Base-by-base conservation (phyloP, 2,329 filamentous ascomycete species). In the Lasiodiplodia gonubiensis region DNA sequence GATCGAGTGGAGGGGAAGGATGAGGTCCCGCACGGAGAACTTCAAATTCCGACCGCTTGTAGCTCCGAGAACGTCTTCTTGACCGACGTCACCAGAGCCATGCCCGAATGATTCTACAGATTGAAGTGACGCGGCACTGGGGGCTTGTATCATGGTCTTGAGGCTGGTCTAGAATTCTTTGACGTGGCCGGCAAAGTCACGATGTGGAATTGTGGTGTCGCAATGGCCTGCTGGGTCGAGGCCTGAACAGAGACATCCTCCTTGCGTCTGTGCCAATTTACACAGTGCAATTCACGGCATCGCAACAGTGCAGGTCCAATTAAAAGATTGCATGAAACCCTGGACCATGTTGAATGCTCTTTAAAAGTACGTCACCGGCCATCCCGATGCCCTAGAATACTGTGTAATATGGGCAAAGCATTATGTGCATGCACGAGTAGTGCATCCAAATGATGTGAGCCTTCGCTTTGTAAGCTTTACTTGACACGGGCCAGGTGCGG, bases 1-100 rank as follows among this genome's bases (percentile, higher is more conserved):
- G 72, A 86, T 89, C 14, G 88, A 86, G 12, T 89, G 90, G 71
- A 82, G 82, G 6, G 91, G 90, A 14, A 93, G 88, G 37, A 93
- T 82, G 46, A 92, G 84, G 76, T 94, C 91, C 69, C 91, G 88
- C 73, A 94, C 92, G 78, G 93, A 93, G 78, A 93, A 94, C 77
- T 93, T 33, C 91, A 76, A 93, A 93, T 78, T 93, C 91, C 66
- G 88, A 88, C 79, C 93, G 90, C 81, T 92, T 93, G 81, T 93
- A 93, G n/a, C n/a, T n/a, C n/a, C n/a, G n/a, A n/a, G n/a, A n/a
- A n/a, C n/a, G n/a, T n/a, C n/a, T n/a, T n/a, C n/a, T n/a, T n/a
- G n/a, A n/a, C n/a, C n/a, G n/a, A n/a, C 30, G 30, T 33, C 30
- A 33, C 30, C 30, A 33, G 30, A 33, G 30, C 30, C 10, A 8